Evolutionary conservation across 1,139 yeast species (phyloP), one percentile per base, ranked within the genome.

Genomic region (Yamadazyma triangularis): DNA sequence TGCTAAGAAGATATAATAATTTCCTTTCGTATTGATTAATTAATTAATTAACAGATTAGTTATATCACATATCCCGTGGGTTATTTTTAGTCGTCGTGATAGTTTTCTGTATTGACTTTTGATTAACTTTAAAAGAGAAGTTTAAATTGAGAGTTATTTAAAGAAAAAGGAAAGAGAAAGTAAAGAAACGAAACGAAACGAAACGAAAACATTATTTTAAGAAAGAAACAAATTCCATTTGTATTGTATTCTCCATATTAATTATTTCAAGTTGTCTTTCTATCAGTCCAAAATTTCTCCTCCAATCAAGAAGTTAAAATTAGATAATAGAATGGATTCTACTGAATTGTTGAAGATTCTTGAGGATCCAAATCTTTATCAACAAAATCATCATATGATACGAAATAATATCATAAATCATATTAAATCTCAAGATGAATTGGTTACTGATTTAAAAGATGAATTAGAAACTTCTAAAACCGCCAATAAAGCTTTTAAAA

Each of bases 401-500:
- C 62, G 72, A 47, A 47, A 49, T 30, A 60, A 58, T 34, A 39
- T 66, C 20, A 45, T 56, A 20, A 42, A 40, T 31, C 63, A 60
- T 28, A 49, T 66, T 25, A 54, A 51, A 26, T 36, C 49, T 20
- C 71, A 65, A 36, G 64, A 66, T 33, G 38, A 40, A 11, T 42
- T 53, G 20, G 51, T 61, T 27, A 41, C 45, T 26, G 54, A 53
- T 16, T 47, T 62, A 26, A 48, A 57, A 23, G 48, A 60, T 28
- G 74, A 70, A 31, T 65, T 79, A 30, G 69, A 72, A 21, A 69
- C 76, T 23, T 70, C 78, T 14, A 77, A 72, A 45, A 64, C 70
- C 33, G 86, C 88, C 26, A 83, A 84, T 53, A 72, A 75, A 38
- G 89, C 89, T 1, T 84, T 83, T 57, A 82, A 79, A 49, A 75